Base-by-base conservation (phyloP, 2,329 filamentous ascomycete genomes). In the Alternaria tenuissima region DNA sequence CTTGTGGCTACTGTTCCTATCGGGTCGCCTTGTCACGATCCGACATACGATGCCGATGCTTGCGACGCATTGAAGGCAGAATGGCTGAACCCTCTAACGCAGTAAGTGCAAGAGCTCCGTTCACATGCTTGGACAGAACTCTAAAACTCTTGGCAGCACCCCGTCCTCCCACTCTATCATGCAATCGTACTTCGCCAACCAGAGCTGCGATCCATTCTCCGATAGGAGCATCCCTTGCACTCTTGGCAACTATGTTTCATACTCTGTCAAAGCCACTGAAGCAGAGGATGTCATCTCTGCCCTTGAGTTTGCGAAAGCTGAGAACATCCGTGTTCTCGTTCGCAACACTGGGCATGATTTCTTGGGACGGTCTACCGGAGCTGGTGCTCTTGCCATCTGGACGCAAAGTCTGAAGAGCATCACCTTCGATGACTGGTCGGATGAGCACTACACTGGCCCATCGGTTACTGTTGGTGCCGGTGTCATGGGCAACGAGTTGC, bases 1-100 rank as follows among this genome's bases (percentile, higher is more conserved):
- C 67, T 81, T 49, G 64, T 81, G 9, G 70, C 73, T 4, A 81
- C 79, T 16, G 73, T 79, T 5, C 79, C 79, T 16, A 71, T 81
- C 16, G 79, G 75, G 7, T 72, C 68, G 22, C 73, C 75, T 6
- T 80, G 78, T 60, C 78, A 80, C 55, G 75, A 62, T 16, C 64
- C 63, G 7, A 61, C 51, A 11, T 72, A 70, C 44, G 55, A 70
- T 61, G 66, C 49, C 8, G 54, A 28, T 12, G 55, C 48, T n/a
- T 72, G 69, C 24, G 36, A 59, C n/a, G 47, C 46, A 16, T 49
- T 71, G 41, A 56, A 63, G 47, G 69, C 74, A 46, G 20, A 24
- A 41, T 68, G 63, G 64, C 42, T 41, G 16, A 46, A 63, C 20
- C 64, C 68, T 30, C 43, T 51, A 18, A 47, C 32, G 4, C 65